Conservation (phyloP, 2,329 filamentous ascomycete genomes). For the Clonostachys rosea region DNA sequence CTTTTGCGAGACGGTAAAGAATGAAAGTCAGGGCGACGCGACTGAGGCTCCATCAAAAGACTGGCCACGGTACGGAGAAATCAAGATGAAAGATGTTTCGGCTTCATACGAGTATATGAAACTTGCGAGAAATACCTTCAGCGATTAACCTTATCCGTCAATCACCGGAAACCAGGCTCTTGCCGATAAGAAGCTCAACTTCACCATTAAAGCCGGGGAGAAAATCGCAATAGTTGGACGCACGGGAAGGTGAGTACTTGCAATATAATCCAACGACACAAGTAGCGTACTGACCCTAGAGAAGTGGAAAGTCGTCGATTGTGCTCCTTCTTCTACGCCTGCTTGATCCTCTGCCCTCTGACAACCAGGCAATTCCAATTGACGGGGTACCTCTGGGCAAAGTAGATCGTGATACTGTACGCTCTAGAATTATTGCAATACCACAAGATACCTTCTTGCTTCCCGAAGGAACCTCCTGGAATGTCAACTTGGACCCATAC, state of each 20-base stretch:
- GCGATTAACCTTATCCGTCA: too few relatives aligned
- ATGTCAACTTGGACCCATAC: constrained; percentile 36
- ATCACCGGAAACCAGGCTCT: too few relatives aligned
- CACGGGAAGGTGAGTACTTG: constrained; percentile 13
- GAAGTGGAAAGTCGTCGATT: constrained; percentile 36
- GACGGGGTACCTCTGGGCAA: constrained; percentile 28
- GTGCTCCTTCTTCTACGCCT: constrained; percentile 33
- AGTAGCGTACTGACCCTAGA: too few relatives aligned
- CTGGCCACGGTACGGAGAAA: constrained; percentile 22
- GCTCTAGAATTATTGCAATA: constrained; percentile 42
- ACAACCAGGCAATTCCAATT: constrained; percentile 26
- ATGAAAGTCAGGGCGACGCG: constrained; percentile 10
- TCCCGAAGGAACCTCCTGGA: constrained; percentile 32
- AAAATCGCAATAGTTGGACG: constrained; percentile 29
- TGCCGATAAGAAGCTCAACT: constrained; percentile 7
- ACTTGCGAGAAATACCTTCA: too few relatives aligned
- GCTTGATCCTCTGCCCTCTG: constrained; percentile 26
- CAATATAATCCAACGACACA: too few relatives aligned
- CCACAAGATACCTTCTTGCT: constrained; percentile 51
- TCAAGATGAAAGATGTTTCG: constrained; percentile 21
- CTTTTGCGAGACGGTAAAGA: constrained; percentile 13
- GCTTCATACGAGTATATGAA: constrained; percentile 20
- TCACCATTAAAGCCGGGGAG: constrained; percentile 20
- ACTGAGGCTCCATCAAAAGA: constrained; percentile 6
- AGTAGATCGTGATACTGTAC: constrained; percentile 34